Evolutionary conservation across 2,329 filamentous ascomycete genomes (phyloP).

Genomic region (Sporothrix dimorphospora): DNA sequence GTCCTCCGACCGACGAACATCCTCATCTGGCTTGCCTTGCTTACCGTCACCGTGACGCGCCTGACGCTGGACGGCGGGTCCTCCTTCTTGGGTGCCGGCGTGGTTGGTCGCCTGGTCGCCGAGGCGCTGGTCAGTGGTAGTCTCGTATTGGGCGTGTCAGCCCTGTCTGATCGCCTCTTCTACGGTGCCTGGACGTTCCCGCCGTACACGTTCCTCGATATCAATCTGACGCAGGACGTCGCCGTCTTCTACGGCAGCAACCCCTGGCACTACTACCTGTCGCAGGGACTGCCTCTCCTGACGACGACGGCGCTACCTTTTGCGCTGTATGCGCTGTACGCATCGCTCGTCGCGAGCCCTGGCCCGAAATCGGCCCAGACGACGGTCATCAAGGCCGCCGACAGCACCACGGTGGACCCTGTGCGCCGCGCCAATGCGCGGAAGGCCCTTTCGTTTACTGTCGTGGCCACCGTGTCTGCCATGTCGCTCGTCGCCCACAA

Average conservation of each 20-base stretch:
- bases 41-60: slow-evolving; percentile 48
- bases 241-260: slow-evolving; percentile 93
- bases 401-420: slow-evolving; percentile 43
- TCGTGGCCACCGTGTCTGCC: slow-evolving; percentile 60
- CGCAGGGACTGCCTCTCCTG: slow-evolving; percentile 85
- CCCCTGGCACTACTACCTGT: slow-evolving; percentile 89
- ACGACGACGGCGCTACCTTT: slow-evolving; percentile 85
- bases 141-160: slow-evolving; percentile 64
- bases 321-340: slow-evolving; percentile 65
- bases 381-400: slow-evolving; percentile 17
- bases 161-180: slow-evolving; percentile 72
- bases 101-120: slow-evolving; percentile 57
- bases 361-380: background rate
- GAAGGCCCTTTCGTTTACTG: slow-evolving; percentile 60
- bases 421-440: slow-evolving; percentile 48
- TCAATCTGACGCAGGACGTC: slow-evolving; percentile 86
- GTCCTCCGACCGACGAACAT: slow-evolving; percentile 87
- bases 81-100: slow-evolving; percentile 47
- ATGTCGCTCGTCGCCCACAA: slow-evolving; percentile 90
- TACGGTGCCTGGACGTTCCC: slow-evolving; percentile 89
- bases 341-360: slow-evolving; percentile 41
- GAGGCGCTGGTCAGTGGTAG: slow-evolving; percentile 68
- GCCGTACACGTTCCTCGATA: slow-evolving; percentile 81
- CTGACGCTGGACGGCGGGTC: slow-evolving; percentile 46
- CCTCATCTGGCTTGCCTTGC: slow-evolving; percentile 78